A percentile compares a stretch with the other conserved stretches of the same genome.
Conservation (phyloP, 192 early-diverging fungal species). For the Entomortierella chlamydospora region DNA sequence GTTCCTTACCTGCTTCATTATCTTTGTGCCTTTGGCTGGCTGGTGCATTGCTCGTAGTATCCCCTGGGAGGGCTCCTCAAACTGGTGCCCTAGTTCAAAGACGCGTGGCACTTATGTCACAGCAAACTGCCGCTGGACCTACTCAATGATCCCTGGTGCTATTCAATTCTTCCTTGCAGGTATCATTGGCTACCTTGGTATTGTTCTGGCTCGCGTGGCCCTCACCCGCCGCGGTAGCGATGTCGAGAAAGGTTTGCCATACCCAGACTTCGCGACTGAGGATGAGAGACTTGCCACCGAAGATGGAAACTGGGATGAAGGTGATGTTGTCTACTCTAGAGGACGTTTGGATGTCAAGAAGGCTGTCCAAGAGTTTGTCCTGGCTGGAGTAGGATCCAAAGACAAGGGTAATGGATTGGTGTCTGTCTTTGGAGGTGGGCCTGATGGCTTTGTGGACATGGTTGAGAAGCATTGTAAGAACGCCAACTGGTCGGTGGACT, state of each 20-base stretch:
- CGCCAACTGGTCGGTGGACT: constrained; percentile 48
- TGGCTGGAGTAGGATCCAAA: constrained; percentile 45
- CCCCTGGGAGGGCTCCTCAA: constrained; percentile 35
- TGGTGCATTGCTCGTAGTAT: constrained; percentile 40
- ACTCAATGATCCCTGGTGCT: constrained; percentile 38
- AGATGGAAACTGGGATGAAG: constrained; percentile 56
- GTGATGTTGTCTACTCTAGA: constrained; percentile 47
- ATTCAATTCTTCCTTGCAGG: constrained; percentile 38
- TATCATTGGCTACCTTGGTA: constrained; percentile 43
- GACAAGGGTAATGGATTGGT: constrained; percentile 44
- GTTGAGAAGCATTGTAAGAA: constrained; percentile 42
- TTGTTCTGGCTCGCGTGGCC: constrained; percentile 32
- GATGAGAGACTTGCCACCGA: constrained; percentile 33
- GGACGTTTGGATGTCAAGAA: constrained; percentile 54
- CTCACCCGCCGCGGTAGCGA: constrained; percentile 40
- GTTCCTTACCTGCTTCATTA: constrained; percentile 26
- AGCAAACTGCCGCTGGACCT: constrained; percentile 49
- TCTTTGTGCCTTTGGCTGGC: constrained; percentile 44
- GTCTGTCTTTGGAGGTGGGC: constrained; percentile 51
- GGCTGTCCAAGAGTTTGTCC: constrained; percentile 44
- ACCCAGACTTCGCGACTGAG: constrained; percentile 30
- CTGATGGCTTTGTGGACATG: constrained; percentile 53
- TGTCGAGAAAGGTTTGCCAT: constrained; percentile 41
- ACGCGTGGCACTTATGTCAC: constrained; percentile 12
- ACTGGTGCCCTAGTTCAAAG: constrained; percentile 41